phyloP scores from a whole-genome alignment of 495 filamentous ascomycete species.

The Hypoxylon cercidicola region DNA sequence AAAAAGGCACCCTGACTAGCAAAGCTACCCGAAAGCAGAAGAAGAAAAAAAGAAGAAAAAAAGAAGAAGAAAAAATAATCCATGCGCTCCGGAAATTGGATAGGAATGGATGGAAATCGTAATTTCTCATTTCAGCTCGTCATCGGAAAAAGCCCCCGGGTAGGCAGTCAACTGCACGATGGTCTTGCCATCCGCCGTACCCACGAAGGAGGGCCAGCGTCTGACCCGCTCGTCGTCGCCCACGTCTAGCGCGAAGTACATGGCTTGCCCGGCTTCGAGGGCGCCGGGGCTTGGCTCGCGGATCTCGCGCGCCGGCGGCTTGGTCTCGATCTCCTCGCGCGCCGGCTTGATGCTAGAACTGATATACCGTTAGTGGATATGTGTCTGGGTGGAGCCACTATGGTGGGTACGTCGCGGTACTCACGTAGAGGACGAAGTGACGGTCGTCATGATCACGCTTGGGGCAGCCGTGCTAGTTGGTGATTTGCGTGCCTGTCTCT shows the following conservation, averaged over 20 bases:
- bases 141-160: not conserved
- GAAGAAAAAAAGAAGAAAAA: too few relatives aligned
- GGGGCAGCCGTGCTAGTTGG: not conserved
- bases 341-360: constrained; percentile 20
- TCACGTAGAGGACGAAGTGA: constrained; percentile 6
- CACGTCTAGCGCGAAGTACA: constrained; percentile 30
- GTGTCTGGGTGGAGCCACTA: not conserved
- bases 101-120: not conserved
- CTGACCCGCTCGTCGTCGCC: constrained; percentile 37
- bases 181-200: constrained; percentile 21
- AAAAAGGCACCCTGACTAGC: too few relatives aligned
- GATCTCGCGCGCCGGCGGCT: not conserved
- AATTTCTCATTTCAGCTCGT: not conserved
- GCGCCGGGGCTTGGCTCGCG: not conserved
- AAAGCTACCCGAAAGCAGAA: too few relatives aligned
- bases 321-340: constrained; percentile 12
- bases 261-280: constrained; percentile 1
- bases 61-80: too few relatives aligned
- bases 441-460: not conserved
- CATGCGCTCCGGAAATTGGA: too few relatives aligned
- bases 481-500: not conserved
- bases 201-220: constrained; percentile 31
- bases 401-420: not conserved
- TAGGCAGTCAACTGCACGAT: constrained; percentile 21
- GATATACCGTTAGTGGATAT: not conserved